Base-by-base conservation (phyloP, 2,329 filamentous ascomycete species). In the Elsinoe australis region DNA sequence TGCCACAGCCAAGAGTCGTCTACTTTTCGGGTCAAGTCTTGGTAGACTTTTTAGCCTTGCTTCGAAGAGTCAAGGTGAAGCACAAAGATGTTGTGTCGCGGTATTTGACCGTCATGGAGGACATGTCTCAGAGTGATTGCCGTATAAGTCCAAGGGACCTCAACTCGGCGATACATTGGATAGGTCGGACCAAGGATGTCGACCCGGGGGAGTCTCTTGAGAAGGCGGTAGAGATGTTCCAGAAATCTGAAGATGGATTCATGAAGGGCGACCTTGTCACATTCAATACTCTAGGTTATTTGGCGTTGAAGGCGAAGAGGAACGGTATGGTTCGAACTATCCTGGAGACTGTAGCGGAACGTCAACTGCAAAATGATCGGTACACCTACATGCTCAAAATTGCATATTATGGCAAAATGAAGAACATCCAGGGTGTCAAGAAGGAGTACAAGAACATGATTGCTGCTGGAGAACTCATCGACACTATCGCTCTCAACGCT, bases 231-330 rank as follows among this genome's bases (percentile, higher is more conserved):
- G 76, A 79, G 39, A 66, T 94, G 18, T 98, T 90, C 89, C 80
- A 78, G 54, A 81, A 92, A 58, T 96, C 96, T 88, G 92, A 98
- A 64, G 73, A 77, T 38, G 69, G 79, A 1, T 75, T 77, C 1
- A 64, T 87, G 10, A 68, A 69, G 55, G 82, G 77, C 28, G 85
- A 84, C 56, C 74, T 79, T 41, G 82, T 88, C n/a, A 94, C 90
- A 0, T 94, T 98, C 66, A 95, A 92, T 61, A 84, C 95, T 38
- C 74, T 98, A 9, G 95, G 95, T 57, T 85, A 95, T 60, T 77
- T 87, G 8, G 87, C 92, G 1, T 79, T 87, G 56, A 94, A 92
- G 64, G 80, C 87, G 0, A 85, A 85, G 31, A 92, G 94, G 59
- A 94, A 85, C 55, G 71, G 73, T 1, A 76, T 96, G 17, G 89